A percentile compares a stretch with the other conserved stretches of the same genome.
Conservation (phyloP, 2,329 filamentous ascomycete genomes). For the Penicillium sp. region DNA sequence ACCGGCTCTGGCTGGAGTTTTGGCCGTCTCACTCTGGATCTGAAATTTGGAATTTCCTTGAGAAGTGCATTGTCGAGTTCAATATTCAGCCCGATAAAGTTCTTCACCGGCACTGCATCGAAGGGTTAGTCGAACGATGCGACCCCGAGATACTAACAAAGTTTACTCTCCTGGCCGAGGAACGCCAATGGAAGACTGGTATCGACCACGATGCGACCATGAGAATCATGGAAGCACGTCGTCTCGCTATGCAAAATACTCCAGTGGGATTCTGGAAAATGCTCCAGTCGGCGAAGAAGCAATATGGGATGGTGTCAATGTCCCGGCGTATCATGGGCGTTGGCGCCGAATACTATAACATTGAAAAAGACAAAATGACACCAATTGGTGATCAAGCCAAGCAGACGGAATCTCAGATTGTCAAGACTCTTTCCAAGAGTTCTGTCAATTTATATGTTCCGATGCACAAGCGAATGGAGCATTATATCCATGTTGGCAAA, state of each 20-base stretch:
- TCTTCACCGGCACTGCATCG: slow-evolving; percentile 42
- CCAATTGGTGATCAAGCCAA: slow-evolving; percentile 19
- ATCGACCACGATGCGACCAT: slow-evolving; percentile 32
- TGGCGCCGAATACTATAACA: slow-evolving; percentile 17
- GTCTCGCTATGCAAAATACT: slow-evolving; percentile 33
- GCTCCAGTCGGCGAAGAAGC: slow-evolving; percentile 38
- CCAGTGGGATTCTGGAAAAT: slow-evolving; percentile 43
- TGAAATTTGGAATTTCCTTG: slow-evolving; percentile 38
- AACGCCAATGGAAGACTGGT: slow-evolving; percentile 34
- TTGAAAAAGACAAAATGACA: slow-evolving; percentile 12
- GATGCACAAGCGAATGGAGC: slow-evolving; percentile 39
- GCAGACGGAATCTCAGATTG: not conserved
- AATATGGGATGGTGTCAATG: slow-evolving; percentile 31
- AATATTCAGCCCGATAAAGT: slow-evolving; percentile 38
- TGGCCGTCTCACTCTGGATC: slow-evolving; percentile 37
- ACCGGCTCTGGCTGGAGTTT: slow-evolving; percentile 44
- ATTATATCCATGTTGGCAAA: slow-evolving; percentile 39
- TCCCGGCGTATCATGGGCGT: slow-evolving; percentile 38
- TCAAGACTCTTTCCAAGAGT: slow-evolving; percentile 15
- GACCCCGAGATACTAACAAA: slow-evolving; percentile 32
- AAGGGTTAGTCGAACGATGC: slow-evolving; percentile 42
- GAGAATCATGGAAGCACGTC: slow-evolving; percentile 35
- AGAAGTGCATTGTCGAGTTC: slow-evolving; percentile 36
- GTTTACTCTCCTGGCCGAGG: slow-evolving; percentile 31
- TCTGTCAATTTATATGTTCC: slow-evolving; percentile 34